Conservation (phyloP, 192 early-diverging fungal species). For the Backusella luteola region DNA sequence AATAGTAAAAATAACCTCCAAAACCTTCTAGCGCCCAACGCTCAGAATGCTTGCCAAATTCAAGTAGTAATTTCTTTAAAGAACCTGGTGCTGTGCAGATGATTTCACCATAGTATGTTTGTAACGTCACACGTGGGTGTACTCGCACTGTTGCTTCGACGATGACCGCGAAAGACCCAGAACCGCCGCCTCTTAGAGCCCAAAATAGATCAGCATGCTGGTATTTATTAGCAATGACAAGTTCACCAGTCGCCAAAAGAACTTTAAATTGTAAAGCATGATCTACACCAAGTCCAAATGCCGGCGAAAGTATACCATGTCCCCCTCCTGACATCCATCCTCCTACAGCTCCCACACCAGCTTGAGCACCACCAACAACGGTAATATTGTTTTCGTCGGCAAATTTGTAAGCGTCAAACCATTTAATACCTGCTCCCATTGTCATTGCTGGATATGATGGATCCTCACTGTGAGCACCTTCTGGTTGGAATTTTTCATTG, state of each 20-base stretch:
- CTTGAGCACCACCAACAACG: conserved; percentile 14
- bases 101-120: neutral
- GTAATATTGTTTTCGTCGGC: neutral
- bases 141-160: conserved; percentile 35
- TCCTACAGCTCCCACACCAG: neutral
- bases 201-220: conserved; percentile 59
- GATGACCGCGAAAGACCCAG: conserved; percentile 47
- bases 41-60: neutral
- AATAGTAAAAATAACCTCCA: neutral
- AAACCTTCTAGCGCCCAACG: neutral
- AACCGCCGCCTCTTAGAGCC: conserved; percentile 32
- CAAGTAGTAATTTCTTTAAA: neutral
- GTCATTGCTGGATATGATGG: neutral
- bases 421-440: conserved; percentile 39
- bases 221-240: conserved; percentile 35
- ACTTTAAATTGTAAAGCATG: conserved; percentile 50
- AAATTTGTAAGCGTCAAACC: conserved; percentile 21
- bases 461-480: neutral
- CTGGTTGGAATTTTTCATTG: conserved; percentile 29
- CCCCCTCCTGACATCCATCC: too few species aligned
- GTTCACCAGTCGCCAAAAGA: conserved; percentile 40
- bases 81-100: neutral
- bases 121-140: neutral
- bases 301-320: too few species aligned
- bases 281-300: conserved; percentile 47